Percentiles rank a stretch among this genome's conserved stretches.
Evolutionary conservation across 352 stramenopile species (phyloP).

Genomic region (Globisporangium apiculatum): DNA sequence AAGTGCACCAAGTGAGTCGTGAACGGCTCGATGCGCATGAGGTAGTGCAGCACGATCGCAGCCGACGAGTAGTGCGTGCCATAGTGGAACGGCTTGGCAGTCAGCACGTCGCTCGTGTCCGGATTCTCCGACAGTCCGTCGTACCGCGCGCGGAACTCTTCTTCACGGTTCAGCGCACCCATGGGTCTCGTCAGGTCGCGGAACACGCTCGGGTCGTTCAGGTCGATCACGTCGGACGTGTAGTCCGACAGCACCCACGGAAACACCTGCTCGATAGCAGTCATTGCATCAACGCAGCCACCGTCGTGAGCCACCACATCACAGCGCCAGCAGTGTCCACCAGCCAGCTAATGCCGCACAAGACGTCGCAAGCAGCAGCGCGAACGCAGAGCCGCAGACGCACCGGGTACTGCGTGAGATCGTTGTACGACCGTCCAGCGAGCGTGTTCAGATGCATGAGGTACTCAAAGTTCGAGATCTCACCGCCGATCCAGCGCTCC

Average conservation of each 20-base stretch:
- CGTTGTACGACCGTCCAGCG: slow-evolving; percentile 95
- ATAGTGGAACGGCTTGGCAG: slow-evolving; percentile 89
- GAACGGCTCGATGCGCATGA: slow-evolving; percentile 96
- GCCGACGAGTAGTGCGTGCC: slow-evolving; percentile 90
- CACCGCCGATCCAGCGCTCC: slow-evolving; percentile 60
- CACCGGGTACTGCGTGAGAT: slow-evolving; percentile 96
- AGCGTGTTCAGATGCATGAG: slow-evolving; percentile 95
- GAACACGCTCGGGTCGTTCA: slow-evolving; percentile 89
- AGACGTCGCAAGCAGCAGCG: too few relatives aligned
- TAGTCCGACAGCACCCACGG: slow-evolving; percentile 98
- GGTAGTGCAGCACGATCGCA: slow-evolving; percentile 97
- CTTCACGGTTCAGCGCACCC: slow-evolving; percentile 91
- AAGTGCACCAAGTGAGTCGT: slow-evolving; percentile 90
- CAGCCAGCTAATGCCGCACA: too few relatives aligned
- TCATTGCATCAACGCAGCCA: background rate
- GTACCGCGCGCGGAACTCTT: slow-evolving; percentile 69
- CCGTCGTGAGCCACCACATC: background rate
- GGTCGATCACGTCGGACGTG: slow-evolving; percentile 87
- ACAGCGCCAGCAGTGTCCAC: background rate
- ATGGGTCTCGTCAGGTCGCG: slow-evolving; percentile 96
- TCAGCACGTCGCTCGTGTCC: slow-evolving; percentile 33
- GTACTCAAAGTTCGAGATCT: slow-evolving; percentile 93
- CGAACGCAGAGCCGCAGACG: background rate
- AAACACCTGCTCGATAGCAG: slow-evolving; percentile 64
- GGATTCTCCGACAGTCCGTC: slow-evolving; percentile 43